Percentiles rank a stretch among this genome's conserved stretches.
These are phyloP conservation scores for Penicillium sp. DNA, from an alignment of 2,329 filamentous ascomycete genomes.

Conservation along the genomic window DNA sequence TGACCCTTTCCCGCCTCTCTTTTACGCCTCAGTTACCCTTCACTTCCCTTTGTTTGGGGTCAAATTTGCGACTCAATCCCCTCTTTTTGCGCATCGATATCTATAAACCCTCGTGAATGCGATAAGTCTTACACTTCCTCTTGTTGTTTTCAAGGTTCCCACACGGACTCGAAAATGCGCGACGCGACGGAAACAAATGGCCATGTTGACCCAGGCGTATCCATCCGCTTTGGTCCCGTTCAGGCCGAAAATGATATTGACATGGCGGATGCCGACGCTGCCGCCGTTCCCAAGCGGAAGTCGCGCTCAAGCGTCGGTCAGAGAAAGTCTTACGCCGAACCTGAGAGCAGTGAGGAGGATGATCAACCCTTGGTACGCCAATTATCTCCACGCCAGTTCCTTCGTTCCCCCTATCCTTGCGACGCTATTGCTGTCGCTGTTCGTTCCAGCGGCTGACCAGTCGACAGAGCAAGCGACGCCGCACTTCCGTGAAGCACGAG, in stretches of 20 bases:
- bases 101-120: no score
- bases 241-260: conserved; percentile 42
- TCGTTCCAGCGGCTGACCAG: conserved; percentile 41
- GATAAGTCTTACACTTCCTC: no score
- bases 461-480: conserved; percentile 71
- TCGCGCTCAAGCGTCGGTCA: conserved; percentile 45
- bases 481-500: conserved; percentile 50
- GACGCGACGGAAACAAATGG: conserved; percentile 54
- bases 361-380: conserved; percentile 67
- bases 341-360: conserved; percentile 56
- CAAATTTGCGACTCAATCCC: no score
- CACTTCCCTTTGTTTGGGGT: no score
- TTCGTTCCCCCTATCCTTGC: no score
- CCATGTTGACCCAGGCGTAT: conserved; percentile 59
- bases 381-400: conserved; percentile 9
- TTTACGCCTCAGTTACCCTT: no score
- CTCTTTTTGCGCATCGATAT: no score
- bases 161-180: no score
- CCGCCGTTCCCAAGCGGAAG: conserved; percentile 52
- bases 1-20: no score
- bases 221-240: conserved; percentile 70
- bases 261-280: conserved; percentile 54
- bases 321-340: conserved; percentile 68
- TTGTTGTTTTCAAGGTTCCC: no score
- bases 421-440: conserved; percentile 21